Evolutionary conservation across 768 basidiomycete genomes (phyloP), one percentile per base, ranked within the genome.

Genomic region (Russula compacta): DNA sequence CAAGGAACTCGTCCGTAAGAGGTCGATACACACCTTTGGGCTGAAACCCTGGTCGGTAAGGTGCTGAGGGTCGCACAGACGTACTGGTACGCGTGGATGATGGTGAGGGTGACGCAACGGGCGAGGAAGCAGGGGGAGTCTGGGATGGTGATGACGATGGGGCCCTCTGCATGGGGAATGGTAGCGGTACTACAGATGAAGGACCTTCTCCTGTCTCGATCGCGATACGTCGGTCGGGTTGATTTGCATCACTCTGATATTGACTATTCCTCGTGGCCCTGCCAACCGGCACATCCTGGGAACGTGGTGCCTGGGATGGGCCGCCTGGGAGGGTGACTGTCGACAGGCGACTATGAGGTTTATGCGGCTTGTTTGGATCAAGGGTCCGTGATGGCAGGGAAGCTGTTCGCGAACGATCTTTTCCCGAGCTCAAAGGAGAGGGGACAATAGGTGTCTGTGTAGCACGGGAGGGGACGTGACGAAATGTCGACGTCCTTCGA

Each of bases 11-110:
- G 57, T 91, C 92, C 7, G 94, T 97, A 40, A 87, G 81, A 6
- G 80, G 84, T 12, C 85, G 76, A 70, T 83, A 86, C 5, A 93
- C 83, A 5, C 95, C 95, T 67, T 81, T 87, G 6, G 95, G 95
- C 71, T 99, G 95, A 70, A 98, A 99, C 1, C 93, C 92, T 3
- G 91, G 85, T 49, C 87, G 84, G 70, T 98, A 98, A 2, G 86
- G 88, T 0, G 86, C 83, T 5, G 61, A 48, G 4, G 67, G 59
- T 36, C 69, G 72, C 7, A 58, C 61, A 2, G 67, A 60, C 1
- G 68, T 64, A 19, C 50, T 39, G 10, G 60, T 47, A 39, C 54
- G 57, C 11, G 60, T 50, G 46, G 68, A 59, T 4, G 63, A 50
- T 7, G 71, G 65, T 1, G 68, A 63, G 4, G 63, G 64, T 14